Percentiles rank a stretch among this genome's conserved stretches.
Conservation (phyloP, 1,284 basidiomycete species). For the Malassezia cuniculi region DNA sequence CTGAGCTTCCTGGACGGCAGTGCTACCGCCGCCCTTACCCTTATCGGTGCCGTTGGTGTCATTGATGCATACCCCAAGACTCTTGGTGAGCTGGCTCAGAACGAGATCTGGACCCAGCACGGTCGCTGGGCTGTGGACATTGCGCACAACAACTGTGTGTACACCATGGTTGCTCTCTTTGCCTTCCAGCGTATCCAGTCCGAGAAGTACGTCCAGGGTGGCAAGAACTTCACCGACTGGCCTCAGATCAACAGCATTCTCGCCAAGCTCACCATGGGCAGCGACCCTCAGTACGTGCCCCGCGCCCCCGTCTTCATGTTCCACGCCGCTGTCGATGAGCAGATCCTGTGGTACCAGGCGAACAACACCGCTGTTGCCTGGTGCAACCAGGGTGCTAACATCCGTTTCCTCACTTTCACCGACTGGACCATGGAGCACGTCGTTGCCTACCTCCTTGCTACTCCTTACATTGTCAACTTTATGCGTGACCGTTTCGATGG, state of each 20-base stretch:
- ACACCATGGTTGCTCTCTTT: constrained; percentile 14
- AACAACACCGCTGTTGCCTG: constrained; percentile 23
- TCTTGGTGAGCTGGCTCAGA: constrained; percentile 18
- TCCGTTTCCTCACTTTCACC: constrained; percentile 23
- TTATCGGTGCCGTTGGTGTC: constrained; percentile 27
- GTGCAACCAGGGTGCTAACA: constrained; percentile 33
- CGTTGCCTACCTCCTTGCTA: constrained; percentile 9
- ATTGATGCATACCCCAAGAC: constrained; percentile 20
- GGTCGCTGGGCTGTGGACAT: constrained; percentile 17
- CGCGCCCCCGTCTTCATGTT: constrained; percentile 26
- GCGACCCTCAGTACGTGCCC: constrained; percentile 14
- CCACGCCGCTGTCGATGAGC: constrained; percentile 29
- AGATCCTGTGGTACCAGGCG: constrained; percentile 32
- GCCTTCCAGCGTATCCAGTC: constrained; percentile 16
- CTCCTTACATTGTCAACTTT: constrained; percentile 12
- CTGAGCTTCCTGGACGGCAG: constrained; percentile 9
- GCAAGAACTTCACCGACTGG: constrained; percentile 17
- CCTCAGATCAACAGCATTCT: constrained; percentile 14
- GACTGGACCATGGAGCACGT: constrained; percentile 15
- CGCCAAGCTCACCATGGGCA: constrained; percentile 7
- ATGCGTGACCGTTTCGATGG: constrained; percentile 13
- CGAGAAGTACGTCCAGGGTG: constrained; percentile 17
- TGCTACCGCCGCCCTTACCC: constrained; percentile 26
- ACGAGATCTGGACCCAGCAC: constrained; percentile 19
- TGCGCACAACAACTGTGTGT: constrained; percentile 20